These are phyloP conservation scores for Aphanoascus verrucosus DNA, from an alignment of 2,329 filamentous ascomycete genomes.

Conservation along the genomic window DNA sequence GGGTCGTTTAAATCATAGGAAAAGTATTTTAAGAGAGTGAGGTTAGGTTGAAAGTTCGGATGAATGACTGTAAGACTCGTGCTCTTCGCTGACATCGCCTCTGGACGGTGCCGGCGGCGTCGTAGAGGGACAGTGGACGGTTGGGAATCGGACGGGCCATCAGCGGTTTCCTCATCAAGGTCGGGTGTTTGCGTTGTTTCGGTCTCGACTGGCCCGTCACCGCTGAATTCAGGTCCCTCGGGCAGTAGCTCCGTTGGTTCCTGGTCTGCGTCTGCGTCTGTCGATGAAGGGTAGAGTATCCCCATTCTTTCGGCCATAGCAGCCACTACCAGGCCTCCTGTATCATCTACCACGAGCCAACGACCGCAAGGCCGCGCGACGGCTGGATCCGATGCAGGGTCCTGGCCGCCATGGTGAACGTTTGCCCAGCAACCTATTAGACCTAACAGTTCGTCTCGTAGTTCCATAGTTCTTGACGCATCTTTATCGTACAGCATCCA, in stretches of 20 bases:
- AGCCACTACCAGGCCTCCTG: conserved; percentile 68
- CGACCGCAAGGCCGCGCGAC: conserved; percentile 38
- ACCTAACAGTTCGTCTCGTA: conserved; percentile 72
- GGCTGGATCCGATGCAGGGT: conserved; percentile 18
- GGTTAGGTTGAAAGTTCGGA: conserved; percentile 73
- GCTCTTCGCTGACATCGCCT: conserved; percentile 39
- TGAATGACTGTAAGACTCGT: conserved; percentile 67
- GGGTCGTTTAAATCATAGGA: conserved; percentile 62
- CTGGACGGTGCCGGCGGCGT: conserved; percentile 16
- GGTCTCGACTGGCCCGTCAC: background rate
- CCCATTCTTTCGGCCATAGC: conserved; percentile 84
- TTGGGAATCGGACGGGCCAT: background rate
- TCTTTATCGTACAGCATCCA: conserved; percentile 75
- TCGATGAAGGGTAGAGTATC: conserved; percentile 50
- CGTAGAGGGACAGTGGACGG: conserved; percentile 8
- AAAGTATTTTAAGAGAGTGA: conserved; percentile 81
- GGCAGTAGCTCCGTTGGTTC: conserved; percentile 9
- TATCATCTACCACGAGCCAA: conserved; percentile 80
- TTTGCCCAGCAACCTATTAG: conserved; percentile 83
- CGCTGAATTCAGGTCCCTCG: conserved; percentile 4
- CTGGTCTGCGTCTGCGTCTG: conserved; percentile 12
- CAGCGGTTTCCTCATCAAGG: background rate
- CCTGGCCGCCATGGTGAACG: conserved; percentile 58
- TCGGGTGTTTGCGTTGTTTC: background rate
- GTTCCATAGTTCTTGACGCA: conserved; percentile 66